Base-by-base conservation (phyloP, 345 rosid species). In the Psidium friedrichsthalianum region DNA sequence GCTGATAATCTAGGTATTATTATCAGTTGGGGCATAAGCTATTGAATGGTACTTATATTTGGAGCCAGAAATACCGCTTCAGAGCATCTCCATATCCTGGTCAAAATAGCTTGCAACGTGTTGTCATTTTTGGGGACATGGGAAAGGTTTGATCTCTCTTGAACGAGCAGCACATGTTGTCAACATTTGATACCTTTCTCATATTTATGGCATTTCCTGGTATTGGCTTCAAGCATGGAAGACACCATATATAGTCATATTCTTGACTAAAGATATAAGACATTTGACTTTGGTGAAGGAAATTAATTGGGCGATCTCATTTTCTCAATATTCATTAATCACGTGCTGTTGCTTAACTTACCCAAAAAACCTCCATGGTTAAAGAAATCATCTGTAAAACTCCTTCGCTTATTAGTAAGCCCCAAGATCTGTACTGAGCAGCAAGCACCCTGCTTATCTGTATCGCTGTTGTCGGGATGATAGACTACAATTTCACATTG, bases 11-110 rank as follows among this genome's bases (percentile, higher is more conserved):
- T 84, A 91, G 91, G 74, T 89, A 91, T 81, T 82, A 89, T 1
- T 88, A 91, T 87, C 83, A 44, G 84, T 12, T 91, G 80, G 93
- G 93, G 21, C 93, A 91, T 88, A 83, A 36, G 61, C 82, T 87
- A 58, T 55, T 1, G 1, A 83, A 88, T 87, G 89, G 87, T 20
- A 51, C 84, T 47, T 86, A 69, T 6, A 42, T 89, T 44, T 90
- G 88, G 89, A 84, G 89, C 84, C 85, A 88, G 64, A 88, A 40
- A 10, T 94, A 91, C 89, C 88, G 91, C 11, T 97, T 95, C 56
- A 90, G 86, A 87, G 92, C 98, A 42, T 92, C 98, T 22, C 98
- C 99, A 74, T 95, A 85, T 90, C 99, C 98, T 82, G 99, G 99
- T 85, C 97, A 97, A 88, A 92, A 95, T 84, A 94, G 98, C 2